phyloP scores from a whole-genome alignment of 768 basidiomycete species.

The Auriculariales sp. region DNA sequence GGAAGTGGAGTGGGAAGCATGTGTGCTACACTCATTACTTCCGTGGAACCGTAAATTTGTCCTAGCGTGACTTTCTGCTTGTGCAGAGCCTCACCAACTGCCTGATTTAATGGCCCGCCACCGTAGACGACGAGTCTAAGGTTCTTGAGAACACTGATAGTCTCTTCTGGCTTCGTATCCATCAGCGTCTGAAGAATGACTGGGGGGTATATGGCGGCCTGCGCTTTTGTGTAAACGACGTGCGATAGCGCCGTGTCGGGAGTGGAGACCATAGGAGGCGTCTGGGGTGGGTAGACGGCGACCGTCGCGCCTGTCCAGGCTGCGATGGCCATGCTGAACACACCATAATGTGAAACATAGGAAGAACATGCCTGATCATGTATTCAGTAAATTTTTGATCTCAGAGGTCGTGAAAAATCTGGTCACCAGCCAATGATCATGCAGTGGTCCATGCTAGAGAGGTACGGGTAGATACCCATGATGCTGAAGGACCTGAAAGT shows the following conservation, averaged over 20 bases:
- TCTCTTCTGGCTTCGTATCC: not conserved
- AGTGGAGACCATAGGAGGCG: not conserved
- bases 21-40: not conserved
- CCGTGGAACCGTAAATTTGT: conserved; percentile 4
- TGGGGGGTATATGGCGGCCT: conserved; percentile 16
- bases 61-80: conserved; percentile 11
- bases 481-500: not conserved
- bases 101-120: conserved; percentile 15
- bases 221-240: conserved; percentile 4
- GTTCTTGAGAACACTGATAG: not conserved
- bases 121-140: conserved; percentile 8
- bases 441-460: conserved; percentile 12
- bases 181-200: conserved; percentile 18
- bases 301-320: not conserved
- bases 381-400: not conserved
- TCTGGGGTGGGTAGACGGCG: not conserved
- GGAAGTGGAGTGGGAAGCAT: not conserved
- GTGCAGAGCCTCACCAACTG: conserved; percentile 13
- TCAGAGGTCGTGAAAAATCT: conserved; percentile 17
- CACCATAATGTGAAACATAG: conserved; percentile 4
- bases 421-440: conserved; percentile 14
- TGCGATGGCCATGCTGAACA: conserved; percentile 4
- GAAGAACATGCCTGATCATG: conserved; percentile 6
- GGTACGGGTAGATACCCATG: conserved; percentile 1
- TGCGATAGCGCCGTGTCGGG: not conserved